These are phyloP conservation scores for Fusarium sp. DNA, from an alignment of 2,329 filamentous ascomycete species.

Conservation along the genomic window DNA sequence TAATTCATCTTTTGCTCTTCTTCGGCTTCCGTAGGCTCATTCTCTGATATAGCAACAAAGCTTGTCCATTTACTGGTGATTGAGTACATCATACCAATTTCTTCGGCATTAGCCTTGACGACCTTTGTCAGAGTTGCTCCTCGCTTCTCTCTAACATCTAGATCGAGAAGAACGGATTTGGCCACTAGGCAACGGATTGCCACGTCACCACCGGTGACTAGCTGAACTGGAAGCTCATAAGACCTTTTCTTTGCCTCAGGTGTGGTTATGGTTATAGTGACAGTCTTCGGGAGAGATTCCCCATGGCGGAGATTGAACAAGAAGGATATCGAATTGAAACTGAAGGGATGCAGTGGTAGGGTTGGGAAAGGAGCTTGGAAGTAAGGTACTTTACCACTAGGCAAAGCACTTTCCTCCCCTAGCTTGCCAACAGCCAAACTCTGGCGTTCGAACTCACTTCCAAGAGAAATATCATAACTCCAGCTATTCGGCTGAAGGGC, in stretches of 20 bases:
- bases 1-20: background rate
- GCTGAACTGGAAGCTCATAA: accelerated
- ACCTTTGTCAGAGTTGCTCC: accelerated
- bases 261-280: background rate
- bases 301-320: background rate
- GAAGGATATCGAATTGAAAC: background rate
- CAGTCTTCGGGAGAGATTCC: accelerated
- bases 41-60: accelerated
- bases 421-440: accelerated
- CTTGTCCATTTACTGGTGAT: background rate
- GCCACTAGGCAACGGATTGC: accelerated
- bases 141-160: accelerated
- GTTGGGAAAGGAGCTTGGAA: background rate
- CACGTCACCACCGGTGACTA: accelerated
- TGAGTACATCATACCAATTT: background rate
- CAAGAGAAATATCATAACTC: background rate
- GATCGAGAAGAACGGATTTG: accelerated
- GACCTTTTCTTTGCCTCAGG: accelerated
- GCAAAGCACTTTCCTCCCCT: accelerated
- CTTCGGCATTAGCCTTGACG: accelerated
- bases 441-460: accelerated
- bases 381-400: background rate
- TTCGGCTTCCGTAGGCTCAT: accelerated
- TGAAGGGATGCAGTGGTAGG: background rate
- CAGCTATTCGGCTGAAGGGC: background rate